Percentiles rank a stretch among this genome's conserved stretches.
Conservation (phyloP, 1,284 basidiomycete genomes). For the Apiotrichum mycotoxinovorans region DNA sequence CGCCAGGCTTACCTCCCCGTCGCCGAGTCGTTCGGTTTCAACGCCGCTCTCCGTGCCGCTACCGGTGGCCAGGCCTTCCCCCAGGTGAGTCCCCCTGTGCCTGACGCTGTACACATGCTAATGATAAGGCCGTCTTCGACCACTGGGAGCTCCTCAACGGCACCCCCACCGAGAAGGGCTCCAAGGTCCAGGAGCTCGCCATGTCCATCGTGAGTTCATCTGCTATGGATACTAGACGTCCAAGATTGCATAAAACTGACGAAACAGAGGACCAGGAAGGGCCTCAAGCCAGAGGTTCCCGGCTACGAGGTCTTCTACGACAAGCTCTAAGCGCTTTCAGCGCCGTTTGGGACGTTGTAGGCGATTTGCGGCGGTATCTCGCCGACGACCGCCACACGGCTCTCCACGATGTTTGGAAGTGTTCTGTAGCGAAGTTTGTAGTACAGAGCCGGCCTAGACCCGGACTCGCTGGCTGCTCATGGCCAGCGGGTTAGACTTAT, state of each 20-base stretch:
- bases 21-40: slow-evolving; percentile 98
- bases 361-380: no score
- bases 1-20: slow-evolving; percentile 54
- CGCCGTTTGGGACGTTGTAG: not conserved
- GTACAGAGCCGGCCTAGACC: not conserved
- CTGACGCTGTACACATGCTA: no score
- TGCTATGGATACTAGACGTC: no score
- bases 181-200: slow-evolving; percentile 84
- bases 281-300: slow-evolving; percentile 72
- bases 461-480: not conserved
- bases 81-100: no score
- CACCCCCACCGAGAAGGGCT: slow-evolving; percentile 54
- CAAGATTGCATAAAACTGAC: no score
- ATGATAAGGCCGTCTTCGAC: slow-evolving; percentile 89
- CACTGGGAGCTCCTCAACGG: slow-evolving; percentile 70
- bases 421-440: not conserved
- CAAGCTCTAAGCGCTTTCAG: not conserved
- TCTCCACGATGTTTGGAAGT: not conserved
- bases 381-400: no score
- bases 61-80: slow-evolving; percentile 99
- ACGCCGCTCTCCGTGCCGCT: slow-evolving; percentile 86
- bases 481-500: not conserved
- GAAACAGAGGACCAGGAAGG: slow-evolving; percentile 55
- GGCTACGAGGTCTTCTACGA: slow-evolving; percentile 54
- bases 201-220: slow-evolving; percentile 59